Base-by-base conservation (phyloP, 495 filamentous ascomycete species). In the Neurospora intermedia region DNA sequence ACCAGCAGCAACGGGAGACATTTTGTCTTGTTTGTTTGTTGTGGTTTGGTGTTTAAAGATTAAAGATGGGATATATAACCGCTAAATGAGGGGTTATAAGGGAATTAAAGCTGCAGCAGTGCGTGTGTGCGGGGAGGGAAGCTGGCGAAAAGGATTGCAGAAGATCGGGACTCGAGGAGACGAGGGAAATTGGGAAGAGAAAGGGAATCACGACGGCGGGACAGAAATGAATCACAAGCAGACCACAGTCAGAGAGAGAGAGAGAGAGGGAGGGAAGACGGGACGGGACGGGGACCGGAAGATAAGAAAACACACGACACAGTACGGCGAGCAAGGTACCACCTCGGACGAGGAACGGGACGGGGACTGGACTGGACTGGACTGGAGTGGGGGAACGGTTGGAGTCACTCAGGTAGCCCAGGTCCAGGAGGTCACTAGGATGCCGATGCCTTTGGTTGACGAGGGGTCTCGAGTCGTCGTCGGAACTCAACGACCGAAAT, bases 1-100 rank as follows among this genome's bases (percentile, higher is more conserved):
- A 39, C 78, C 73, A 74, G 81, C 82, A 72, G 82, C 78, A 27
- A 83, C 79, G 48, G 87, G 84, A 75, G 84, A 86, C 86, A 88
- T 88, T 71, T 75, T 80, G 78, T 20, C 3, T 72, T 72, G 42
- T 72, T 10, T 43, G 16, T 62, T 27, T 31, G 54, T 66, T 35
- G 48, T 23, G 59, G 39, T 31, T 31, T 1, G 42, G 46, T 1
- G 38, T 43, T 69, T 69, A 69, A 31, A 46, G 43, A 69, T 43
- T 48, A 43, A 39, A 38, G 39, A 39, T 7, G 45, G 70, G 27
- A n/a, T 27, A 3, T 62, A 66, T 66, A 66, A 66, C 54, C 54
- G 23, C 15, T 27, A 27, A 18, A 27, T 66, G 54, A 66, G 54
- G 54, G 54, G 27, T 66, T 66, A 66, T 66, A 66, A 23, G 27